phyloP scores from a whole-genome alignment of 2,329 filamentous ascomycete species.

The Rutstroemia sp. region DNA sequence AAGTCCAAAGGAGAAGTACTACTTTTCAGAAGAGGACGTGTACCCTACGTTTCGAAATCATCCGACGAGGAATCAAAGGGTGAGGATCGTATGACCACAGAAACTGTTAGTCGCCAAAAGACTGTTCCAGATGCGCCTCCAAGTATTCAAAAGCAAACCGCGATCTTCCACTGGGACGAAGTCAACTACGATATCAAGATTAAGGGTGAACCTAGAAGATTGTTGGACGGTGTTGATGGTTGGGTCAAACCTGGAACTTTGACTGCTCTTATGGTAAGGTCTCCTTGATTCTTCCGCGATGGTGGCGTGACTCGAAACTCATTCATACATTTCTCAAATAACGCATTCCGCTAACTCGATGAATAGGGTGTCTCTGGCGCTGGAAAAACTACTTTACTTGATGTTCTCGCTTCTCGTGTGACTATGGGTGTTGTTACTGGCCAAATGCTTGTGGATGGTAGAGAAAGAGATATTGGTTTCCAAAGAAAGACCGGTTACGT shows the following conservation, averaged over 20 bases:
- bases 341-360: background rate
- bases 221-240: constrained; percentile 80
- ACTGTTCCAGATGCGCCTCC: constrained; percentile 40
- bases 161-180: constrained; percentile 46
- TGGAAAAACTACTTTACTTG: constrained; percentile 87
- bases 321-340: too few relatives aligned
- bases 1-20: constrained; percentile 74
- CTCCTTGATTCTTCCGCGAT: background rate
- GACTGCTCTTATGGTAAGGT: constrained; percentile 66
- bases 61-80: constrained; percentile 19
- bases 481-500: constrained; percentile 86
- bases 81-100: constrained; percentile 33
- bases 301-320: background rate
- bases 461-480: constrained; percentile 70
- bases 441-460: constrained; percentile 64
- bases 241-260: constrained; percentile 92
- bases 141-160: constrained; percentile 35
- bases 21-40: constrained; percentile 63
- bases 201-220: constrained; percentile 65
- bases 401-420: constrained; percentile 77
- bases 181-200: constrained; percentile 60
- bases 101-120: constrained; percentile 34
- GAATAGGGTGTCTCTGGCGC: constrained; percentile 53
- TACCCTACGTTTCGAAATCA: constrained; percentile 23
- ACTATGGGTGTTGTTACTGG: constrained; percentile 86